A percentile compares a stretch with the other conserved stretches of the same genome.
Conservation (phyloP, 1,284 basidiomycete species). For the Prillingera fragicola region DNA sequence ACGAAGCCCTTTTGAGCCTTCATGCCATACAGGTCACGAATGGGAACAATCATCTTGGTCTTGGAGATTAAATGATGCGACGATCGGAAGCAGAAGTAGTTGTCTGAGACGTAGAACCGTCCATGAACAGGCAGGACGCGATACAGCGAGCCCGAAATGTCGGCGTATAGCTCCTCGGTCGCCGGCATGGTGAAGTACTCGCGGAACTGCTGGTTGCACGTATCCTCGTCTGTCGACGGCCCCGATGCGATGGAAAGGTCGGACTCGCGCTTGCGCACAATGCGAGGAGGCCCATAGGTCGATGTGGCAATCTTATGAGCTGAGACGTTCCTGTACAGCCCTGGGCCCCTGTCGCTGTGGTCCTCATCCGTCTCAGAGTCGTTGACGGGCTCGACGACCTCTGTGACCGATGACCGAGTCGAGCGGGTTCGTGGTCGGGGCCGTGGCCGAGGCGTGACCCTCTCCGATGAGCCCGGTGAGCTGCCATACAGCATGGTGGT, state of each 20-base stretch:
- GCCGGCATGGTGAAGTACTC: constrained; percentile 75
- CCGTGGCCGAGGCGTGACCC: not conserved
- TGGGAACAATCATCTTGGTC: constrained; percentile 90
- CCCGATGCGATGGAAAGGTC: constrained; percentile 7
- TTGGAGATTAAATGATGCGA: constrained; percentile 68
- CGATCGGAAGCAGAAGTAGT: constrained; percentile 84
- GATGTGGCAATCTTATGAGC: too few relatives aligned
- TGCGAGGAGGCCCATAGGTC: not conserved
- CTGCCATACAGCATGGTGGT: constrained; percentile 33
- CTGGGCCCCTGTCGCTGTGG: not conserved
- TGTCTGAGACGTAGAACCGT: constrained; percentile 76
- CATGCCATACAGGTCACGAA: constrained; percentile 75
- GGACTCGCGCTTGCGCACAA: not conserved
- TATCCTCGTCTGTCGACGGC: constrained; percentile 24
- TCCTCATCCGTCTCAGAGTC: constrained; percentile 7
- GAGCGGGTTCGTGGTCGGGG: constrained; percentile 1
- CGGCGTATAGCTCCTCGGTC: constrained; percentile 63
- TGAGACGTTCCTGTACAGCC: not conserved
- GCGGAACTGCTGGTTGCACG: constrained; percentile 61
- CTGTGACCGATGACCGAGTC: constrained; percentile 18
- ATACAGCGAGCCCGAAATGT: constrained; percentile 80
- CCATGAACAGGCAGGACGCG: constrained; percentile 80
- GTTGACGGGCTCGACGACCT: constrained; percentile 20
- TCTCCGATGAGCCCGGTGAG: constrained; percentile 17
- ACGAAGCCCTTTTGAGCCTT: constrained; percentile 82